Evolutionary conservation across 1,284 basidiomycete species (phyloP).

Genomic region (Ceratorhiza oryzae-sativae): DNA sequence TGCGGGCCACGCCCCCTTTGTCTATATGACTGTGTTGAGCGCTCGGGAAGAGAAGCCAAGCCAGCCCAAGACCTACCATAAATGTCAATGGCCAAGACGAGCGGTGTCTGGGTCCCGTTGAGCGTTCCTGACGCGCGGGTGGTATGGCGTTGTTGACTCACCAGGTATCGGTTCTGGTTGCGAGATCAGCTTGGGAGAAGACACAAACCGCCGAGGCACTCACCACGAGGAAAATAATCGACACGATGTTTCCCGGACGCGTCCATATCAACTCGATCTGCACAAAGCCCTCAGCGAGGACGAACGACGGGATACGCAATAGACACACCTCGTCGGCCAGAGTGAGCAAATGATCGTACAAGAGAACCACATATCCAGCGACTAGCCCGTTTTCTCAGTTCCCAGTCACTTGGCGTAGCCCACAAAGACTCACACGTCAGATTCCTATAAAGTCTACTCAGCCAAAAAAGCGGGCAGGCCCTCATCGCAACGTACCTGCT

Average conservation of each 20-base stretch:
- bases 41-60: not conserved
- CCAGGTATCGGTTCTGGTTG: constrained; percentile 21
- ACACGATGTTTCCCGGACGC: constrained; percentile 4
- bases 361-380: constrained; percentile 35
- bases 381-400: not conserved
- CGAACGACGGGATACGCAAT: no score
- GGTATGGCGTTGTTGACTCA: not conserved
- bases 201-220: not conserved
- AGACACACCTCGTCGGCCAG: constrained; percentile 24
- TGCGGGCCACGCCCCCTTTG: constrained; percentile 12
- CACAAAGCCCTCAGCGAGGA: not conserved
- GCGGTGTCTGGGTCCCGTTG: constrained; percentile 3
- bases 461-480: no score
- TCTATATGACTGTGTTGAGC: not conserved
- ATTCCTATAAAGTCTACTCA: not conserved
- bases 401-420: not conserved
- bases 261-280: constrained; percentile 30
- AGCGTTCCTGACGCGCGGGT: not conserved
- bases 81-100: constrained; percentile 23
- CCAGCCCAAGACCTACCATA: constrained; percentile 4
- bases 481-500: not conserved
- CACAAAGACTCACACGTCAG: not conserved
- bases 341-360: constrained; percentile 33
- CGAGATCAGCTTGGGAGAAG: not conserved
- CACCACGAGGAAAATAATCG: constrained; percentile 24